A percentile compares a stretch with the other conserved stretches of the same genome.
Evolutionary conservation across 441 rosid genomes (phyloP).

Genomic region (Omphalea diandra): DNA sequence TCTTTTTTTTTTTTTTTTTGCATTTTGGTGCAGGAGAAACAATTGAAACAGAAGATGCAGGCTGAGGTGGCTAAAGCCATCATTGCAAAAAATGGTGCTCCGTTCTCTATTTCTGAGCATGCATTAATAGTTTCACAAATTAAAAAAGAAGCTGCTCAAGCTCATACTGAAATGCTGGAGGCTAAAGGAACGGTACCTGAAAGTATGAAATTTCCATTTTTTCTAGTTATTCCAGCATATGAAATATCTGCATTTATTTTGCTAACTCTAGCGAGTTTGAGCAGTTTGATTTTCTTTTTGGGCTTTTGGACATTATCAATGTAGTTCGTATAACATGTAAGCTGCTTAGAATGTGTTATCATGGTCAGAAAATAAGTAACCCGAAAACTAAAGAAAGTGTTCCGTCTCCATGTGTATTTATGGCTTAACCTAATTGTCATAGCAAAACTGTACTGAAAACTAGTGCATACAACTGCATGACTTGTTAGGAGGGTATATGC

Average conservation of each 20-base stretch:
- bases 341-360: not conserved
- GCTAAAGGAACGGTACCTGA: conserved; percentile 37
- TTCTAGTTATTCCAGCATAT: not conserved
- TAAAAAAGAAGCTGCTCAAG: conserved; percentile 56
- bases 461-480: not conserved
- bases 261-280: not conserved
- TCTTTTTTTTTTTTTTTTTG: not conserved
- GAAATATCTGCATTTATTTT: not conserved
- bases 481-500: not conserved
- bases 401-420: not conserved
- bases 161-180: conserved; percentile 53
- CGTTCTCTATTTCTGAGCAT: conserved; percentile 57
- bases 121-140: conserved; percentile 46
- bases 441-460: not conserved
- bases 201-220: conserved; percentile 41
- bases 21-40: conserved; percentile 47
- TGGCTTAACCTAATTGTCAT: not conserved
- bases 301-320: not conserved
- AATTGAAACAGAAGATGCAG: conserved; percentile 50
- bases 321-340: not conserved
- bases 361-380: not conserved
- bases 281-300: not conserved
- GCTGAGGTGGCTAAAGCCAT: conserved; percentile 58
- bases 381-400: not conserved
- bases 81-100: conserved; percentile 45